Conservation (phyloP, 2,329 filamentous ascomycete species). For the Talaromyces sp. region DNA sequence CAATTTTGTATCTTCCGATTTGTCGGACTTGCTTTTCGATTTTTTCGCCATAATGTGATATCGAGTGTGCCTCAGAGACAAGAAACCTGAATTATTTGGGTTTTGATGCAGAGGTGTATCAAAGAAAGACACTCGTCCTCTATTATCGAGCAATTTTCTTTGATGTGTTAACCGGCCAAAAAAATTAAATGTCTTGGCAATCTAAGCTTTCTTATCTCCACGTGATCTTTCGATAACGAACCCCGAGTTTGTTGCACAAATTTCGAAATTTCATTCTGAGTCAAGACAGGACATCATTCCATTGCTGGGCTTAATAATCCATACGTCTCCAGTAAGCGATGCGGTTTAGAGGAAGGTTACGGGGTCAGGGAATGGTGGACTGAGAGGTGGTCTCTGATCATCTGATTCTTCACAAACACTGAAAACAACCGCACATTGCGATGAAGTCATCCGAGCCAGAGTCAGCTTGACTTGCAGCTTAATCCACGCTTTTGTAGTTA, state of each 20-base stretch:
- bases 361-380: neutral
- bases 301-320: no score
- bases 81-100: neutral
- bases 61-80: neutral
- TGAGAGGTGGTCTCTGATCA: neutral
- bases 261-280: neutral
- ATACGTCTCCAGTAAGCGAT: neutral
- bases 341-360: neutral
- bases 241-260: neutral
- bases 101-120: neutral
- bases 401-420: neutral
- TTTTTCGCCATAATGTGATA: conserved; percentile 9
- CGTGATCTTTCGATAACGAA: conserved; percentile 16
- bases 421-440: conserved; percentile 1
- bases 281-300: neutral
- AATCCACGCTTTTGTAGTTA: neutral
- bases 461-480: neutral
- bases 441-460: conserved; percentile 4
- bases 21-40: conserved; percentile 27
- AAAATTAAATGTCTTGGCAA: conserved; percentile 17
- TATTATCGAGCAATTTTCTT: conserved; percentile 13
- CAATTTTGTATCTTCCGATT: conserved; percentile 22
- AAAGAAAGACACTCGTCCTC: neutral
- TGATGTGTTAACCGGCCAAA: neutral
- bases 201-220: conserved; percentile 18